Base-by-base conservation (phyloP, 148 eudicot genomes). In the Arbutus unedo region DNA sequence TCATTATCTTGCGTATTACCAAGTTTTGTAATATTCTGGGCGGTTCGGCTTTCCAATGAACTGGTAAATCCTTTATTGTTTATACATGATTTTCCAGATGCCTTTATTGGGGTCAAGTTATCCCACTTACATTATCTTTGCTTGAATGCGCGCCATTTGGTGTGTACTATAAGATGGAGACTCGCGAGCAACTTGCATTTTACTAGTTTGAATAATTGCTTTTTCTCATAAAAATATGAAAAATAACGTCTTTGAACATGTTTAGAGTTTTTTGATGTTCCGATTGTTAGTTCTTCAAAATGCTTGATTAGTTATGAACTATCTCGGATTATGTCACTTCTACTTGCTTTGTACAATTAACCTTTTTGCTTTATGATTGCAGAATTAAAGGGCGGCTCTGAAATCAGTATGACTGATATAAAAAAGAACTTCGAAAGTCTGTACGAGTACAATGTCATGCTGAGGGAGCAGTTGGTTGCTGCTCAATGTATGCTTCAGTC, bases 371-470 rank as follows among this genome's bases (percentile, higher is more conserved):
- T 64, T 51, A 7, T 19, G 3, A 70, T 66, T 54, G 70, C 91
- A 90, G 92, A 90, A 50, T 51, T 68, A 2, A 76, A 77, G 21
- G 80, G 70, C 47, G 84, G 81, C 53, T 84, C 83, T 76, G 84
- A 84, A 76, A 70, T 74, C 38, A 85, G 81, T 67, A 18, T 85
- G 57, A 85, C 89, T 13, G 92, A 90, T 82, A 83, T 94, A 76
- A 91, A 88, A 76, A 88, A 87, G 83, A 88, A 84, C 78, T 87
- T 94, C 41, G 88, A 92, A 83, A 79, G 85, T 50, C 83, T 94
- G 43, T 92, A 91, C 48, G 90, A 92, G 59, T 94, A 92, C 77
- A 94, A 90, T 73, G 85, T 81, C 49, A 87, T 87, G 88, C 90
- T 94, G 81, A 88, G 95, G 80, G 94, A 94, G 55, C 88, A 88